Base-by-base conservation (phyloP, 495 filamentous ascomycete genomes). In the Antarctomyces pellizariae region DNA sequence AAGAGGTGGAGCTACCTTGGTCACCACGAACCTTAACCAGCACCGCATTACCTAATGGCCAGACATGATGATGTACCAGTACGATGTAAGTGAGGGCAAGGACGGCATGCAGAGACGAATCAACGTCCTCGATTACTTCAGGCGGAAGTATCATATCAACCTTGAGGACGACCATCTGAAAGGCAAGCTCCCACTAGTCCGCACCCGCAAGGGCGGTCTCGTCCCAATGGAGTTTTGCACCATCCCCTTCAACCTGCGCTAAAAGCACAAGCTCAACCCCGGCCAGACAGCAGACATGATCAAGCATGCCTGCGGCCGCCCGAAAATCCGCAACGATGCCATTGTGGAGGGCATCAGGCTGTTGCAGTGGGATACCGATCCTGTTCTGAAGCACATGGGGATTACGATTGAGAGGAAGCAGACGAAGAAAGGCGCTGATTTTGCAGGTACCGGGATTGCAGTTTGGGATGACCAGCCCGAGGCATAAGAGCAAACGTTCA, bases 261-360 rank as follows among this genome's bases (percentile, higher is more conserved):
- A 82, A 46, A 56, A 58, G 1, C 76, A 52, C 51, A 93, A 90
- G 55, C 52, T 93, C 2, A 64, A 65, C 33, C 63, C 75, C 10
- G 38, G 43, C 0, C 67, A 75, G 57, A 86, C 80, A 0, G 44
- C 60, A 0, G 41, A 62, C 5, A 93, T 97, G 84, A 90, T 97
- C 49, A 79, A 71, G 42, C 78, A 76, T 44, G 79, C 82, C 2
- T 62, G 63, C 1, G 54, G 58, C 28, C 58, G 64, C 2, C 86
- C 86, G 0, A 22, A 34, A 0, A 38, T 67, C 14, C 76, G 84
- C 11, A 56, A 63, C 38, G 27, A 37, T 0, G 55, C 69, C 8
- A 73, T 93, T 28, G 34, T 57, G 16, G 44, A 59, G n/a, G 71
- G 71, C 12, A 59, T 89, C 11, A 35, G 45, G 0, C 57, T 71